Conservation (phyloP, 139 green algal genomes). For the Chlorella sorokiniana region DNA sequence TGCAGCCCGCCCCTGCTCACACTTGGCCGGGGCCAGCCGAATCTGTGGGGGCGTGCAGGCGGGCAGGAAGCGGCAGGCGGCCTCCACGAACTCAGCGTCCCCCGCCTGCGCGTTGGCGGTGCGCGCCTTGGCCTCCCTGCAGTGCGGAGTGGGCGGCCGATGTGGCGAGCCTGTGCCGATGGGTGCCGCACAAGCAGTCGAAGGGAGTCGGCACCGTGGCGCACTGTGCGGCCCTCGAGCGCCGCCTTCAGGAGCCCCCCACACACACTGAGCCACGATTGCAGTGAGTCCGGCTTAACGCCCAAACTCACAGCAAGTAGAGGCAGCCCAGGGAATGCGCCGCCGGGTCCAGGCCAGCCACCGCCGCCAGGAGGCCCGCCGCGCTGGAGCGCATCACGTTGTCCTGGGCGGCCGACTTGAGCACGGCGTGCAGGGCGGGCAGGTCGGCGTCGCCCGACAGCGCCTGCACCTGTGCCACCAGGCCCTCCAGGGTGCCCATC, state of each 20-base stretch:
- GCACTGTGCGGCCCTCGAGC: too few species aligned
- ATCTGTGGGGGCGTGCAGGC: constrained; percentile 63
- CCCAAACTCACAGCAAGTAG: constrained; percentile 71
- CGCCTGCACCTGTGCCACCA: constrained; percentile 35
- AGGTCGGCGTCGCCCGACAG: constrained; percentile 27
- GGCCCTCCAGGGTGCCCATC: constrained; percentile 26
- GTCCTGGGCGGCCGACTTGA: constrained; percentile 24
- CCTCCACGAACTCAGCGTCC: constrained; percentile 48
- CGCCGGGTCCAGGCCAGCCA: constrained; percentile 39
- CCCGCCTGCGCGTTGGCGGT: constrained; percentile 23
- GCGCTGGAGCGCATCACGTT: constrained; percentile 13
- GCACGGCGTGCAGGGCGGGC: constrained; percentile 1
- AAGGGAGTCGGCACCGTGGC: too few species aligned
- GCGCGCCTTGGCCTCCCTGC: constrained; percentile 31
- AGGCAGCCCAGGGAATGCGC: constrained; percentile 71
- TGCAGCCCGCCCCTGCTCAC: constrained; percentile 42
- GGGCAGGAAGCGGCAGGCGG: constrained; percentile 52
- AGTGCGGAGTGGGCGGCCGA: neutral
- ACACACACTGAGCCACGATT: too few species aligned
- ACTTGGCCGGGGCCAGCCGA: constrained; percentile 59
- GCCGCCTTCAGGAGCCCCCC: too few species aligned
- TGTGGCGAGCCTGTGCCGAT: neutral
- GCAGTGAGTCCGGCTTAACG: too few species aligned
- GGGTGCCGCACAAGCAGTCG: too few species aligned
- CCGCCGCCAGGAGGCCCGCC: constrained; percentile 17